Evolutionary conservation across 2,329 filamentous ascomycete species (phyloP).

Genomic region (Gaeumannomyces sp.): DNA sequence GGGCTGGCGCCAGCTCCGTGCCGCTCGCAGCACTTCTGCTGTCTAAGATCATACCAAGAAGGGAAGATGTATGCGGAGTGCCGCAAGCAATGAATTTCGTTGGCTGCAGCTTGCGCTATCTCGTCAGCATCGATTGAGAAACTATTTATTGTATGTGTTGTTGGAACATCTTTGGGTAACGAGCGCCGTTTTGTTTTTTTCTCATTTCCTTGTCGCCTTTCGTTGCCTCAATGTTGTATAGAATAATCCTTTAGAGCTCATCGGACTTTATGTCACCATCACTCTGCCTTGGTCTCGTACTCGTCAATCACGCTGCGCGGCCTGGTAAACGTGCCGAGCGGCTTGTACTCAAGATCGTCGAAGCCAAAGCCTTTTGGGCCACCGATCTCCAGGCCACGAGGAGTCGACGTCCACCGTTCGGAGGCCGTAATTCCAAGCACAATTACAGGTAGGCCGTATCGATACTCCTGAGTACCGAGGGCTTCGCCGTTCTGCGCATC

Average conservation of each 20-base stretch:
- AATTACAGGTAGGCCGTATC: constrained; percentile 45
- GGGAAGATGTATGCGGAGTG: too few relatives aligned
- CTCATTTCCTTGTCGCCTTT: too few relatives aligned
- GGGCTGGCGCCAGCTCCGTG: constrained; percentile 1
- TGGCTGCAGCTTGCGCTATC: too few relatives aligned
- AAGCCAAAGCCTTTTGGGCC: constrained; percentile 44
- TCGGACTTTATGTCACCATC: too few relatives aligned
- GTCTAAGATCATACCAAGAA: not conserved
- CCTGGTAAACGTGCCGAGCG: constrained; percentile 41
- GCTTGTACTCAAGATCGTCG: constrained; percentile 39
- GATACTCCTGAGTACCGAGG: constrained; percentile 50
- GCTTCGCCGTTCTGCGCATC: constrained; percentile 51
- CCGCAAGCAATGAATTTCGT: too few relatives aligned
- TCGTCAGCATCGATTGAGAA: too few relatives aligned
- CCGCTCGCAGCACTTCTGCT: not conserved
- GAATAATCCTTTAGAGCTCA: too few relatives aligned
- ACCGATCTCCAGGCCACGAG: constrained; percentile 42
- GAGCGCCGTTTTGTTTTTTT: too few relatives aligned
- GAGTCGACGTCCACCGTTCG: constrained; percentile 37
- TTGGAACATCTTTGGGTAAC: too few relatives aligned
- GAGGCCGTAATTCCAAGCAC: constrained; percentile 41
- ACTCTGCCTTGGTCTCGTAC: constrained; percentile 21
- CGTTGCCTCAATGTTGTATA: too few relatives aligned
- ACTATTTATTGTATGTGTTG: too few relatives aligned
- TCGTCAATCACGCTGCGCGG: constrained; percentile 49